A percentile compares a stretch with the other conserved stretches of the same genome.
Evolutionary conservation across 345 rosid genomes (phyloP).

Genomic region (Jatropha curcas): DNA sequence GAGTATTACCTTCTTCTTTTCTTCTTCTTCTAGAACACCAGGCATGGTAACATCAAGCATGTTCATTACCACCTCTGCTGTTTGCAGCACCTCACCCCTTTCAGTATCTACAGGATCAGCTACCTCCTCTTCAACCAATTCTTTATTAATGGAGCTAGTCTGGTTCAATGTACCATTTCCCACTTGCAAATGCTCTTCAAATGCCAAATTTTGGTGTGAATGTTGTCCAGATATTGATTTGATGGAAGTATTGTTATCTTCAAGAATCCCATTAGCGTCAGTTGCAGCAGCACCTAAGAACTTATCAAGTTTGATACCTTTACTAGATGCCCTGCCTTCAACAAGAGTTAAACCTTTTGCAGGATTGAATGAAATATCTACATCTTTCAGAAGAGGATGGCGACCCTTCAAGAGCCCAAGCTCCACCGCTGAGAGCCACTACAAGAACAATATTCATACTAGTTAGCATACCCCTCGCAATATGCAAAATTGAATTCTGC

Average conservation of each 20-base stretch:
- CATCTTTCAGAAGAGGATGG: slow-evolving; percentile 87
- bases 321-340: slow-evolving; percentile 46
- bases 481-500: not conserved
- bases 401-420: slow-evolving; percentile 97
- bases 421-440: slow-evolving; percentile 96
- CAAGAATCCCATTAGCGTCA: slow-evolving; percentile 46
- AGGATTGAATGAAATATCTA: slow-evolving; percentile 76
- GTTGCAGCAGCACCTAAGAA: slow-evolving; percentile 37
- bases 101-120: slow-evolving; percentile 46
- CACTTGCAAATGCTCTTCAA: slow-evolving; percentile 27
- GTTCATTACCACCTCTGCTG: slow-evolving; percentile 73
- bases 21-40: slow-evolving; percentile 59
- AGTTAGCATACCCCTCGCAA: slow-evolving; percentile 23
- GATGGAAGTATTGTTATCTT: slow-evolving; percentile 35
- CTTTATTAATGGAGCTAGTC: slow-evolving; percentile 40
- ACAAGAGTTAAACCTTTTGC: slow-evolving; percentile 51
- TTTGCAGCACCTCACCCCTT: slow-evolving; percentile 63
- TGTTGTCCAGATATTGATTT: slow-evolving; percentile 34
- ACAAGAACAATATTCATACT: slow-evolving; percentile 26
- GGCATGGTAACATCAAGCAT: slow-evolving; percentile 88
- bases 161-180: slow-evolving; percentile 33
- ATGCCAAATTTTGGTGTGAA: slow-evolving; percentile 32
- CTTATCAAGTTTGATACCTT: slow-evolving; percentile 38
- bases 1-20: slow-evolving; percentile 74
- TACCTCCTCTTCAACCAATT: slow-evolving; percentile 44